Evolutionary conservation across 2,329 filamentous ascomycete species (phyloP).

Genomic region (Fusarium sp.): DNA sequence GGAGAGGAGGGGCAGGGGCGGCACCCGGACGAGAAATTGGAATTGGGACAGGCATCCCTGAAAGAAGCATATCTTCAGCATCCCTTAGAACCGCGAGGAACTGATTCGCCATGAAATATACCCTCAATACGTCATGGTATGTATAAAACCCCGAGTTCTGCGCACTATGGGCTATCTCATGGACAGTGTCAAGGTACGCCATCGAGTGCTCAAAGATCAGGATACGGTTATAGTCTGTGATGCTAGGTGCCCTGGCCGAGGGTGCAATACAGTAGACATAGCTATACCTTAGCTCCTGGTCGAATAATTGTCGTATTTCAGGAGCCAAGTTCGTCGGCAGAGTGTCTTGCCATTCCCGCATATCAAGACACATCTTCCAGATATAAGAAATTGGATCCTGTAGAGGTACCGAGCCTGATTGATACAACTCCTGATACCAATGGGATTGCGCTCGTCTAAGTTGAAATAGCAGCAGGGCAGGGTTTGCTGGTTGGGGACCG

Average conservation of each 20-base stretch:
- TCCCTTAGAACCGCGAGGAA: constrained; percentile 71
- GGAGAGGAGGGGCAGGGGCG: constrained; percentile 65
- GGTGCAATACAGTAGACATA: constrained; percentile 91
- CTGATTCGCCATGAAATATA: constrained; percentile 79
- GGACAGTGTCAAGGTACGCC: constrained; percentile 82
- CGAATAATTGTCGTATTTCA: constrained; percentile 80
- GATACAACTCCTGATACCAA: constrained; percentile 91
- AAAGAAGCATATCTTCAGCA: constrained; percentile 68
- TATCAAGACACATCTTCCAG: constrained; percentile 80
- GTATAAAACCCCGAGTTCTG: constrained; percentile 78
- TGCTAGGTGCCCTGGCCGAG: constrained; percentile 77
- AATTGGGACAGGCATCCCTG: constrained; percentile 60
- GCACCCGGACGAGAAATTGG: constrained; percentile 61
- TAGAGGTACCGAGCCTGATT: constrained; percentile 77
- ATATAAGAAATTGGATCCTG: constrained; percentile 77
- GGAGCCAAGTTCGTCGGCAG: constrained; percentile 75
- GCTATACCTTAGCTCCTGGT: constrained; percentile 90
- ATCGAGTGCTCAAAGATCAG: constrained; percentile 89
- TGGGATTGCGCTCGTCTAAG: constrained; percentile 87
- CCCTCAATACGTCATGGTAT: constrained; percentile 87
- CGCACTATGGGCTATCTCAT: constrained; percentile 72
- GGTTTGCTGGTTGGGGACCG: constrained; percentile 68
- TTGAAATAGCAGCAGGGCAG: constrained; percentile 82
- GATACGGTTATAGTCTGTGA: constrained; percentile 80
- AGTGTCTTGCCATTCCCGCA: constrained; percentile 84